phyloP scores from a whole-genome alignment of 2,329 filamentous ascomycete genomes.

The Fusarium neocosmosporiellum region DNA sequence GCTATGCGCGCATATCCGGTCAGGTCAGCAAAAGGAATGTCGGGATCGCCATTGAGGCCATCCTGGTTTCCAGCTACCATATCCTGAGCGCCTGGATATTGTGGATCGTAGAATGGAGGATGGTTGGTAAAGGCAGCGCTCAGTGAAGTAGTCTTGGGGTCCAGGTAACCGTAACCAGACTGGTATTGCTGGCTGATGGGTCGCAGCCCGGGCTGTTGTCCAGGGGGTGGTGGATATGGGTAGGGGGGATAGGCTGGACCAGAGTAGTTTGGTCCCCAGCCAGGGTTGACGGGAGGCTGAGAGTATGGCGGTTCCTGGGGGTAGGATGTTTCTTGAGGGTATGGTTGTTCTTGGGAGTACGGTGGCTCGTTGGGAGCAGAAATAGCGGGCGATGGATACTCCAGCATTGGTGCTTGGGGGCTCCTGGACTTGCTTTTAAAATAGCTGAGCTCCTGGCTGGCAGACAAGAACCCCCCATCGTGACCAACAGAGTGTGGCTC shows the following conservation, averaged over 20 bases:
- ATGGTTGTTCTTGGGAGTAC: conserved; percentile 8
- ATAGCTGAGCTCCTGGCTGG: conserved; percentile 20
- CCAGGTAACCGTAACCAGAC: conserved; percentile 10
- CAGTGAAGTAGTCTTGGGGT: conserved; percentile 1
- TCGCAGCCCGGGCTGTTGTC: conserved; percentile 7
- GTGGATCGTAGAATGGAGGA: conserved; percentile 2
- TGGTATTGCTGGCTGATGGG: conserved; percentile 18
- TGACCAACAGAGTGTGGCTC: conserved; percentile 19
- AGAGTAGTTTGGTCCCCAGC: conserved; percentile 26
- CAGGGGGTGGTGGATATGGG: conserved; percentile 13
- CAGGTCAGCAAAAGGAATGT: conserved; percentile 52
- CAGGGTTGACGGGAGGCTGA: conserved; percentile 18
- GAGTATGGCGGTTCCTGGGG: conserved; percentile 19
- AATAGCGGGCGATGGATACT: conserved; percentile 11
- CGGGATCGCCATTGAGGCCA: conserved; percentile 36
- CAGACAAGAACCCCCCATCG: conserved; percentile 21
- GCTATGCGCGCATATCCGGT: conserved; percentile 74
- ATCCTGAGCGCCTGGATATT: conserved; percentile 12
- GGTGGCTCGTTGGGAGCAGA: conserved; percentile 5
- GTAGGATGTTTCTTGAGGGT: conserved; percentile 10
- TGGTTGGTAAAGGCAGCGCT: conserved; percentile 3
- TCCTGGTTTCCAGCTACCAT: conserved; percentile 13
- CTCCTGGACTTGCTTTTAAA: conserved; percentile 20
- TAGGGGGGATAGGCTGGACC: conserved; percentile 25
- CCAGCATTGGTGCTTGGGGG: conserved; percentile 9